Base-by-base conservation (phyloP, 352 stramenopile genomes). In the Phytophthora agathidicida region DNA sequence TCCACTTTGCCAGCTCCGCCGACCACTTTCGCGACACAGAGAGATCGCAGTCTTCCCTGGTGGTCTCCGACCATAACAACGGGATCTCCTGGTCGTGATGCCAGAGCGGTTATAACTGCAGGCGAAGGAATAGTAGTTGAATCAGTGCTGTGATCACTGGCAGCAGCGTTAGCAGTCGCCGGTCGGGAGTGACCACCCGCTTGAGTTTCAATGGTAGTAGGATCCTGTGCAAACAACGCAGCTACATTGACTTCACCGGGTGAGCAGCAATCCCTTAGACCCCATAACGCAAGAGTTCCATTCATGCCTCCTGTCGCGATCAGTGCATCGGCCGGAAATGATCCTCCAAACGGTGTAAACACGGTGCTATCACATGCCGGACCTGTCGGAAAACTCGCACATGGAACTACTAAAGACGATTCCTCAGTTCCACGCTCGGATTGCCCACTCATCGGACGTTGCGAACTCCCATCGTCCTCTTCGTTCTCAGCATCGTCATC, bases 401-500 rank as follows among this genome's bases (percentile, higher is more conserved):
- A 87, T 10, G 65, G 60, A 16, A 63, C 46, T 14, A 92, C 55
- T 24, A 89, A 38, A 7, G 71, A 47, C 2, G 61, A 70, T 47
- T 68, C 54, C 5, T 53, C 45, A 10, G 30, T 43, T 16, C 36
- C 26, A 26, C 31, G 49, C 44, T 24, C 60, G 0, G 53, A 31
- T 23, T 22, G 24, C 3, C 22, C 23, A 11, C 33, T 60, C 9
- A 11, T 22, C 14, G 53, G 3, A 17, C 36, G 38, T 5, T n/a
- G 36, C 9, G 17, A 16, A 7, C 7, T 61, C 3, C 35, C 72
- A 2, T 87, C 77, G 5, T 87, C 59, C 0, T 87, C 79, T 7
- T 91, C 81, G 8, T 90, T 81, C 7, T 90, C 77, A 5, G 24
- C 43, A 0, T 86, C 77, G 1, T 89, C 82, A 1, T 90, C 78